Conservation (phyloP, 768 basidiomycete genomes). For the Rhodotorula kratochvilovae region DNA sequence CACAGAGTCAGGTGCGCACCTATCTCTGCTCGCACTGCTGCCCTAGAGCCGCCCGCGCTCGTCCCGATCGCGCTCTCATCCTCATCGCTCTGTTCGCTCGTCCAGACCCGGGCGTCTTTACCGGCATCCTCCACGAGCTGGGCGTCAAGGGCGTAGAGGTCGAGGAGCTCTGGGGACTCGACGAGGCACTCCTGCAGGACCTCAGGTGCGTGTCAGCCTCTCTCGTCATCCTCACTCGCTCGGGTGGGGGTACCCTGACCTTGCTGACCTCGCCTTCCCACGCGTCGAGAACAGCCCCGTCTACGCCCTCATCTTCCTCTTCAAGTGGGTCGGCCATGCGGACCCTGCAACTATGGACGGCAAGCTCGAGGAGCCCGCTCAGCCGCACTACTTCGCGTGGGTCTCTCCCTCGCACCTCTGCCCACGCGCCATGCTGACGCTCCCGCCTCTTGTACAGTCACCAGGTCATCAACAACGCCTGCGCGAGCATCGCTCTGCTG, state of each 20-base stretch:
- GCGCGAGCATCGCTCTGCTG: slow-evolving; percentile 51
- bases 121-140: slow-evolving; percentile 72
- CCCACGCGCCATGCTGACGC: background rate
- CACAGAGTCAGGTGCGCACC: slow-evolving; percentile 9
- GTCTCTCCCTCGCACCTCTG: background rate
- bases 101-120: slow-evolving; percentile 47
- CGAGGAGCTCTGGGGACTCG: slow-evolving; percentile 81
- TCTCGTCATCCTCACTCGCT: background rate
- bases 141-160: slow-evolving; percentile 74
- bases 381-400: slow-evolving; percentile 64
- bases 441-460: slow-evolving; percentile 1
- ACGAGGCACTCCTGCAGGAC: slow-evolving; percentile 45
- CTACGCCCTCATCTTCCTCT: slow-evolving; percentile 87
- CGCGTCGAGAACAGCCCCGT: slow-evolving; percentile 56
- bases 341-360: slow-evolving; percentile 34
- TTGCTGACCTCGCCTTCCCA: background rate
- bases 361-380: slow-evolving; percentile 48
- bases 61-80: background rate
- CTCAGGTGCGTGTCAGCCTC: slow-evolving; percentile 1
- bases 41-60: background rate
- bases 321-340: slow-evolving; percentile 79
- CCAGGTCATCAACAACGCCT: slow-evolving; percentile 88
- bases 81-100: background rate
- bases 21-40: accelerated
- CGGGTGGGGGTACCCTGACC: background rate